phyloP scores from a whole-genome alignment of 441 rosid species.

The Mallotus repandus region DNA sequence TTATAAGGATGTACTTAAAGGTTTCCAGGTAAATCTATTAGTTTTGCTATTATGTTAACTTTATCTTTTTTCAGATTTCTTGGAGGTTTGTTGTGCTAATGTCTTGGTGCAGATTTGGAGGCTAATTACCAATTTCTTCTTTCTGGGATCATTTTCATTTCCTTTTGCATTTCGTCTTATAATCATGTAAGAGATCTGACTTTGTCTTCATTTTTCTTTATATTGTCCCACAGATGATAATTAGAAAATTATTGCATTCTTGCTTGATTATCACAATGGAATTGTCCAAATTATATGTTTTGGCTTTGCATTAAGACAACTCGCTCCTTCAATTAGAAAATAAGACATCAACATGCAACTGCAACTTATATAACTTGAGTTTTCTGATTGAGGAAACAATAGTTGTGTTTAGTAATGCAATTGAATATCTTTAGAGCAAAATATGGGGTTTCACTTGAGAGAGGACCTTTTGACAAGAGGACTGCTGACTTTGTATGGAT shows the following conservation, averaged over 20 bases:
- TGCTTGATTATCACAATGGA: neutral
- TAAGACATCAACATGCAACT: too few species aligned
- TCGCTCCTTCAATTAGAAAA: too few species aligned
- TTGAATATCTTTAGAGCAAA: conserved; percentile 39
- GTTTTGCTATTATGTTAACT: neutral
- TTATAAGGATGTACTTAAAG: conserved; percentile 46
- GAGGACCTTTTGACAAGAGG: conserved; percentile 68
- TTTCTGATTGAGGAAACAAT: too few species aligned
- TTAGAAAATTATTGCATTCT: neutral
- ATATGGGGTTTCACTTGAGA: conserved; percentile 61
- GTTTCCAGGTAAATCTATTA: conserved; percentile 41
- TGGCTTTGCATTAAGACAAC: neutral
- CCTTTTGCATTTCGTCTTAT: conserved; percentile 53
- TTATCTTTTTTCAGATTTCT: neutral
- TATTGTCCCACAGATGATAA: neutral
- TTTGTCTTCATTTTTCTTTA: too few species aligned
- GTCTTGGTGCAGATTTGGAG: conserved; percentile 53
- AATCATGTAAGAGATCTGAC: conserved; percentile 42
- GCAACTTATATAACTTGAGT: neutral
- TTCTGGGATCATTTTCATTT: conserved; percentile 55
- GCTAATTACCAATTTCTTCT: conserved; percentile 55
- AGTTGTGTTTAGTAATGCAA: neutral
- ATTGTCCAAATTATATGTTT: too few species aligned
- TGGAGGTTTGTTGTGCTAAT: neutral
- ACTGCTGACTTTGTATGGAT: conserved; percentile 70